Base-by-base conservation (phyloP, 371 early-diverging fungal species). In the Mortierella sp. region DNA sequence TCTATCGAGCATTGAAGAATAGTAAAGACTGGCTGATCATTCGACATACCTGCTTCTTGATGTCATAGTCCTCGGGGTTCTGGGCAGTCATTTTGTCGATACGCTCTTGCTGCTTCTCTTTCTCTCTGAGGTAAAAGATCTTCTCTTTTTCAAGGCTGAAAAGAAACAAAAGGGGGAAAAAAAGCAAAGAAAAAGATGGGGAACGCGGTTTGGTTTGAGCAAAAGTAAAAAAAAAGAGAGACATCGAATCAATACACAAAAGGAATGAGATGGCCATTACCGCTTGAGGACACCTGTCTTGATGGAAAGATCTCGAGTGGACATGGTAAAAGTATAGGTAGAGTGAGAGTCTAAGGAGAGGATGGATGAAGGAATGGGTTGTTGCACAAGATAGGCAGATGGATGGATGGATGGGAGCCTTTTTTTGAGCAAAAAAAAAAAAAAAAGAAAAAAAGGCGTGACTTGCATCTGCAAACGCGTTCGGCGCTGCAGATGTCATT, bases 221-320 rank as follows among this genome's bases (percentile, higher is more conserved):
- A 56, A 56, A 11, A 14, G 56, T 11, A 21, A 25, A 56, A 26
- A 7, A 19, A 23, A 14, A 56, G 26, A 26, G 56, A 7, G 28
- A 56, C 7, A 7, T 21, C 26, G 11, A 25, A 15, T 23, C 28
- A 7, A 11, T 46, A 11, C 11, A 11, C 46, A 19, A 28, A 7
- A 23, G 16, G 16, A 63, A 29, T 19, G n/a, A 52, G 18, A 21
- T 29, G 57, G 2, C 45, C 60, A 60, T 60, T 61, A 76, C 77
- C 77, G 66, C 65, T 76, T 76, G 65, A 71, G 68, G 72, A 76
- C 77, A 37, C 65, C 65, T 47, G 77, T 76, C 59, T 72, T 76
- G 59, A 76, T 76, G 72, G 65, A 23, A 53, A 76, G 62, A 72
- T 76, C 77, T 59, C 77, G 48, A 26, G 77, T 72, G 4, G 77